Evolutionary conservation across 441 rosid species (phyloP), one percentile per base, ranked within the genome.

Genomic region (Melastoma candidum): DNA sequence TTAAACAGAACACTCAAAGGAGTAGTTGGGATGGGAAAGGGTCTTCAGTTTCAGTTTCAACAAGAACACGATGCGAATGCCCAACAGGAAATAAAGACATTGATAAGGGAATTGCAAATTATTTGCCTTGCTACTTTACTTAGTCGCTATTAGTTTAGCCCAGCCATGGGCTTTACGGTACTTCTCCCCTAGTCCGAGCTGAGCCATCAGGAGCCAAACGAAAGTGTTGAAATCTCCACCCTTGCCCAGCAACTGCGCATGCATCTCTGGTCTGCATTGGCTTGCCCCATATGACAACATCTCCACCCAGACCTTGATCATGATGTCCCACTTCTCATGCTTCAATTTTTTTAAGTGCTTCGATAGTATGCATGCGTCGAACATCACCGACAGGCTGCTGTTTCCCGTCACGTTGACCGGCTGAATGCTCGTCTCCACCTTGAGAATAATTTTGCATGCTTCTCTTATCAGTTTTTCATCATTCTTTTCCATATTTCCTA

Each of bases 321-420:
- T 43, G 46, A 54, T 43, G 0, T 26, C 44, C 48, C 57, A 54
- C 57, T 6, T 44, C 8, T 4, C 1, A 2, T 44, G 0, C 0
- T 43, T 0, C 12, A 54, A 27, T 0, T 44, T 2, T 1, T 22
- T 24, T 12, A 85, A 70, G 12, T 68, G 69, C 48, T 81, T 67
- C 0, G 86, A 84, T 59, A 85, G 41, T 62, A 67, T 74, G 22
- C 80, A 63, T 0, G 71, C 84, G 52, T 79, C 83, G 29, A 85
- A 79, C 69, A 85, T 25, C 27, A 81, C 84, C 0, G 86, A 80
- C 52, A 74, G 79, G 71, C 95, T 82, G 53, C 77, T 41, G 17
- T 79, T 84, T 45, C 85, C 87, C 51, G 77, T 81, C 49, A 80
- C 74, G 0, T 41, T 52, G 3, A 61, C 52, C 0, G 84, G 87